Conservation (phyloP, 1,139 yeast genomes). For the Candida albicans region DNA sequence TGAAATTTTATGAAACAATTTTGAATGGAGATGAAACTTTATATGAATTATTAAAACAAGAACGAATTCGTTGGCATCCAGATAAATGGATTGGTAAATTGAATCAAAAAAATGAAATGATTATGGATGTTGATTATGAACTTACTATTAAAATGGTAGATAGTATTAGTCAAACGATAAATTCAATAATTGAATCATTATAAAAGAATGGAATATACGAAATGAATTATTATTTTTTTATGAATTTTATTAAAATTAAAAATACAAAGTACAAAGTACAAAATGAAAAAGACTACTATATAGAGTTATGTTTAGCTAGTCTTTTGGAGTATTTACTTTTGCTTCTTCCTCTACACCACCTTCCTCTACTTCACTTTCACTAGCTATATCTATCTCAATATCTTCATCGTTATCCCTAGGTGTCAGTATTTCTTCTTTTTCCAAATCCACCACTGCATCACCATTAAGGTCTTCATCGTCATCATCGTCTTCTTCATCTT, state of each 20-base stretch:
- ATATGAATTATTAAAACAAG: conserved; percentile 40
- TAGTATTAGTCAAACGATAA: conserved; percentile 32
- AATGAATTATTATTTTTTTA: background rate
- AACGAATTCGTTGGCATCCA: conserved; percentile 70
- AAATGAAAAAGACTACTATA: background rate
- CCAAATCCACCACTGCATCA: conserved; percentile 39
- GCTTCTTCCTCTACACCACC: conserved; percentile 51
- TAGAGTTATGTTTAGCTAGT: conserved; percentile 8
- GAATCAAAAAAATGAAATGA: background rate
- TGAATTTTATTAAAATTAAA: background rate
- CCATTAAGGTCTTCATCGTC: conserved; percentile 39
- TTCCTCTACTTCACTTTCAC: conserved; percentile 42
- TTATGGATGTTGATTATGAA: conserved; percentile 4
- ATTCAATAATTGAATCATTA: conserved; percentile 22
- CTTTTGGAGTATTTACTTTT: conserved; percentile 32
- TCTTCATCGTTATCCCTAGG: conserved; percentile 32
- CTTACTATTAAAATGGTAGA: conserved; percentile 29
- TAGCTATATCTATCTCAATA: conserved; percentile 31
- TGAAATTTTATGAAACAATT: conserved; percentile 29
- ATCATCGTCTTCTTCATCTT: conserved; percentile 52
- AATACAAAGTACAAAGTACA: background rate
- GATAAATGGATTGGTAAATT: conserved; percentile 47
- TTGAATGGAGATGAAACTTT: conserved; percentile 16
- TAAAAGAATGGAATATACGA: background rate
- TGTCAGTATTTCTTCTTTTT: conserved; percentile 28